A percentile compares a stretch with the other conserved stretches of the same genome.
phyloP scores from a whole-genome alignment of 768 basidiomycete genomes.

The Fibroporia radiculosa region DNA sequence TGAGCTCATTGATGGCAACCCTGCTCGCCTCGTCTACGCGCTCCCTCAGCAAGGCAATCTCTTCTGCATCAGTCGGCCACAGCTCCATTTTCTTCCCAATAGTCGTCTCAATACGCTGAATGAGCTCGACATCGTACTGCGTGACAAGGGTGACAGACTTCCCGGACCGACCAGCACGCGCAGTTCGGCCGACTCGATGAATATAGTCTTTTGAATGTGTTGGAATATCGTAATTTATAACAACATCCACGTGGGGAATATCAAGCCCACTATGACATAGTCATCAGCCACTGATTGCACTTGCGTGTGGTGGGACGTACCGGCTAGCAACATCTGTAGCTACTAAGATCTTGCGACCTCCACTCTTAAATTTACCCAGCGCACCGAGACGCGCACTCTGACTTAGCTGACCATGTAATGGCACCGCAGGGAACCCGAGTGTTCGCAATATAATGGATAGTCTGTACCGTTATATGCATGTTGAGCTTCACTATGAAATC shows the following conservation, averaged over 20 bases:
- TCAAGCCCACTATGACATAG: slow-evolving; percentile 67
- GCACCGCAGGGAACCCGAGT: slow-evolving; percentile 91
- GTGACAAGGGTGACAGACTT: slow-evolving; percentile 97
- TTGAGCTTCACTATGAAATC: neutral
- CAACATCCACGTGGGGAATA: slow-evolving; percentile 91
- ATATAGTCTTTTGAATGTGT: slow-evolving; percentile 99
- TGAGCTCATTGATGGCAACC: slow-evolving; percentile 72
- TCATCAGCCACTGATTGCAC: neutral
- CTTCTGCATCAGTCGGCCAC: slow-evolving; percentile 83
- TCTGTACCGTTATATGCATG: slow-evolving; percentile 28
- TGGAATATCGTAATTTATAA: slow-evolving; percentile 97
- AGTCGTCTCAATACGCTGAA: slow-evolving; percentile 91
- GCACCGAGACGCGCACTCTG: slow-evolving; percentile 93
- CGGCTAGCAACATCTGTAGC: slow-evolving; percentile 96
- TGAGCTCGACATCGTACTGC: slow-evolving; percentile 95
- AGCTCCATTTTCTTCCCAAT: slow-evolving; percentile 88
- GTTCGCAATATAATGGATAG: slow-evolving; percentile 84
- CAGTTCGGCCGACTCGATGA: slow-evolving; percentile 95
- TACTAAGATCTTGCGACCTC: slow-evolving; percentile 84
- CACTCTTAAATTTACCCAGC: slow-evolving; percentile 91
- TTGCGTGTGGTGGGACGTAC: slow-evolving; percentile 30
- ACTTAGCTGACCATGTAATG: slow-evolving; percentile 89
- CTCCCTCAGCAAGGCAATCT: slow-evolving; percentile 80
- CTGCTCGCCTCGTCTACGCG: slow-evolving; percentile 81
- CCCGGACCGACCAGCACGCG: slow-evolving; percentile 94